Evolutionary conservation across 2,329 filamentous ascomycete species (phyloP), one percentile per base, ranked within the genome.

Genomic region (Rutstroemia sp.): DNA sequence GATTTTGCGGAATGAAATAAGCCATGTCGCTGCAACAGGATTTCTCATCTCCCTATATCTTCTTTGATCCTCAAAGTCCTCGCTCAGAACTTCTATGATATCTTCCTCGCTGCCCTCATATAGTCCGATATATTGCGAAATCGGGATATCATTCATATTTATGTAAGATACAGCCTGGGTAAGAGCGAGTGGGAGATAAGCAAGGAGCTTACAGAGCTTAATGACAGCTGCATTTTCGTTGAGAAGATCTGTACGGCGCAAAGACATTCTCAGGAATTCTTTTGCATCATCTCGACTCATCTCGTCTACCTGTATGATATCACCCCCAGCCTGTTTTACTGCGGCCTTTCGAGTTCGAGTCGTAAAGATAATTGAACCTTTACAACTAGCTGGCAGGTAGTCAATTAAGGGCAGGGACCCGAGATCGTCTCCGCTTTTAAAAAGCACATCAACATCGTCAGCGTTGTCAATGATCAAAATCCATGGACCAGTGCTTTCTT

Each of bases 1-100:
- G 19, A 76, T 73, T 25, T 71, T 66, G 10, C 73, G 61, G 38
- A 78, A 74, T 0, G 74, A 75, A 10, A 77, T 65, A 0, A 73
- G 61, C 54, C 51, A 61, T 14, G 57, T 61, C 9, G 23, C 59
- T 14, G 54, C 49, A 21, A 61, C 46, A 0, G 64, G 69, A 73
- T 4, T 75, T 16, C 23, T 47, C n/a, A 12, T 16, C 14, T 47
- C 23, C 16, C 19, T 18, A 47, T 47, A 47, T 25, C 45, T 47
- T 30, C 45, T 19, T 10, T 47, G 7, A 12, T 47, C 45, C 21
- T 47, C 45, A 23, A 47, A 47, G 10, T 72, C 67, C 49, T 62
- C 58, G 52, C 66, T 71, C 19, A 75, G 61, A 1, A 74, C 49
- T 19, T 64, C 59, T 4, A 71, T 59, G 6, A 63, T 56, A 10